phyloP scores from a whole-genome alignment of 2,329 filamentous ascomycete genomes.

The Pseudogymnoascus sp. region DNA sequence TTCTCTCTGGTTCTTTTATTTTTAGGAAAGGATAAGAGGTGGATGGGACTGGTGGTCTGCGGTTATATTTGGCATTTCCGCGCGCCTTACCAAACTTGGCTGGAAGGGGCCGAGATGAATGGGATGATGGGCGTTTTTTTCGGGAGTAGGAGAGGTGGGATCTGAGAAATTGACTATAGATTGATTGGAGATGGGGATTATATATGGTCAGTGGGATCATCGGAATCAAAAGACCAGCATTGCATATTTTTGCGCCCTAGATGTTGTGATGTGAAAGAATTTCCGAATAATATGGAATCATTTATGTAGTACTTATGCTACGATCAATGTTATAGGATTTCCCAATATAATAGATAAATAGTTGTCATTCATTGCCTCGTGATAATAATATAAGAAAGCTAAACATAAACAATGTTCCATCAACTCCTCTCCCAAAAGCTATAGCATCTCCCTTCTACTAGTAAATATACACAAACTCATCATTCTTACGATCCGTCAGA shows the following conservation, averaged over 20 bases:
- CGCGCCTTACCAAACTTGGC: neutral
- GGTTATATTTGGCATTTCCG: neutral
- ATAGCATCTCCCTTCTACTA: conserved; percentile 22
- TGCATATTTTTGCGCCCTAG: neutral
- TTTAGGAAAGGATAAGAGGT: neutral
- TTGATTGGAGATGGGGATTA: neutral
- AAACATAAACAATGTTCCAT: neutral
- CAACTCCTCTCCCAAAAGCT: neutral
- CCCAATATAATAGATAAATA: neutral
- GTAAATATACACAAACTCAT: conserved; percentile 61
- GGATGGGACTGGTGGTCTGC: neutral
- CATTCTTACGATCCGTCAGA: conserved; percentile 59
- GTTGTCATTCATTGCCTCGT: neutral
- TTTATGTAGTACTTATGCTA: neutral
- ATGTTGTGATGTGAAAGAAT: neutral
- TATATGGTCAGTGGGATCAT: conserved; percentile 1
- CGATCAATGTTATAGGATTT: neutral
- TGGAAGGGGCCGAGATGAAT: neutral
- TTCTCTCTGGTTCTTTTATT: neutral
- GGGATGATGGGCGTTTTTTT: conserved; percentile 3
- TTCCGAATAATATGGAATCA: neutral
- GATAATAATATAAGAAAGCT: neutral
- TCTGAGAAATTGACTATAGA: conserved; percentile 8
- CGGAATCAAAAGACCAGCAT: neutral
- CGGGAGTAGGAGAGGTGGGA: neutral